These are phyloP conservation scores for Aspergillus nanangensis DNA, from an alignment of 495 filamentous ascomycete species.

Conservation along the genomic window DNA sequence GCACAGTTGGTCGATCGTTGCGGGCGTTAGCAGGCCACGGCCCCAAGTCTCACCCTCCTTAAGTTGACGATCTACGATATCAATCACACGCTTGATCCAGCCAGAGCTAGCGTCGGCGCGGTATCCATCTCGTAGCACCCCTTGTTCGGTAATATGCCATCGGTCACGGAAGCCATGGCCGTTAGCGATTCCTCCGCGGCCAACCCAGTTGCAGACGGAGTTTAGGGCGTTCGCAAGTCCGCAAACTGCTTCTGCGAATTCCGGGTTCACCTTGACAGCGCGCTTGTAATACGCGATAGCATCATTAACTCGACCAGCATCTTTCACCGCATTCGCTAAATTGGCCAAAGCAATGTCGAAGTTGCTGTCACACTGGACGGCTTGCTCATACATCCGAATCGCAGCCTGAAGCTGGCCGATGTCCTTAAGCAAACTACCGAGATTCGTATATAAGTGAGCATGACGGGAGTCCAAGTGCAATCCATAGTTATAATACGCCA, in stretches of 20 bases:
- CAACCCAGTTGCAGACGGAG: conserved; percentile 93
- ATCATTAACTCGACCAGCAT: conserved; percentile 87
- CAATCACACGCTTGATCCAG: conserved; percentile 93
- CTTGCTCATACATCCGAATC: conserved; percentile 96
- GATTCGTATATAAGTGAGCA: conserved; percentile 97
- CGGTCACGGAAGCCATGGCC: conserved; percentile 72
- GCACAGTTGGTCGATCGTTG: conserved; percentile 45
- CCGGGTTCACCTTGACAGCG: conserved; percentile 84
- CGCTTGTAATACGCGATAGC: conserved; percentile 89
- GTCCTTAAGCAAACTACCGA: conserved; percentile 94
- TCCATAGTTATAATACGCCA: conserved; percentile 95
- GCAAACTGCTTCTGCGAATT: conserved; percentile 97
- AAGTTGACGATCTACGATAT: conserved; percentile 89
- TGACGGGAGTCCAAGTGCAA: conserved; percentile 77
- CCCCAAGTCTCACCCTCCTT: conserved; percentile 87
- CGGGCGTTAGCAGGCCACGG: conserved; percentile 60
- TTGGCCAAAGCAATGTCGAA: conserved; percentile 98
- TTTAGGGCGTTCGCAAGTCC: conserved; percentile 94
- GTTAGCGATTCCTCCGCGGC: conserved; percentile 77
- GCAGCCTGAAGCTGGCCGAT: conserved; percentile 89
- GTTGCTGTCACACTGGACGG: conserved; percentile 81
- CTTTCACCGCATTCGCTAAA: conserved; percentile 96
- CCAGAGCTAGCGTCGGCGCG: conserved; percentile 58
- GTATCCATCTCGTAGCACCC: conserved; percentile 74
- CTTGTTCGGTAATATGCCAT: conserved; percentile 90